phyloP scores from a whole-genome alignment of 2,329 filamentous ascomycete genomes.

The Phoma herbarum region DNA sequence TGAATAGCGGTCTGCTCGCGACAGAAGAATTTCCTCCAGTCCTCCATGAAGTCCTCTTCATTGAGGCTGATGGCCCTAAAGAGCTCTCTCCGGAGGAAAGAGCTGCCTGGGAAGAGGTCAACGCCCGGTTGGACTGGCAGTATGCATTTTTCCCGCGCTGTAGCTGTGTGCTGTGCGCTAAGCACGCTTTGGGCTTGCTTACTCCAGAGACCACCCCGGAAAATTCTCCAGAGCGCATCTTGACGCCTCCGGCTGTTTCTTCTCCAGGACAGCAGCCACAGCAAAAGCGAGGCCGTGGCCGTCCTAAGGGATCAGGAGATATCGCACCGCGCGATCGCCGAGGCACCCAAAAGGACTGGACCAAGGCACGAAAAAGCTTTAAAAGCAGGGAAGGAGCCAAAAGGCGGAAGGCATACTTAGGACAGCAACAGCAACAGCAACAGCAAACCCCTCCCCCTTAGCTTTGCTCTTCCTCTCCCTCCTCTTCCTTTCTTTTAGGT shows the following conservation, averaged over 20 bases:
- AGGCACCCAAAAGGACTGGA: too few relatives aligned
- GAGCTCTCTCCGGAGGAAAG: neutral
- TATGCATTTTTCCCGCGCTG: neutral
- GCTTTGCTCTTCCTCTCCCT: neutral
- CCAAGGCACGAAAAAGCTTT: neutral
- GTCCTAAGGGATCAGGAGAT: neutral
- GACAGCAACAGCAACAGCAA: neutral
- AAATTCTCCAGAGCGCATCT: neutral
- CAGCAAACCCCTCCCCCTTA: neutral
- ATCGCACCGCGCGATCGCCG: neutral
- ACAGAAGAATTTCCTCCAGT: neutral
- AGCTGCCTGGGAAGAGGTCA: neutral
- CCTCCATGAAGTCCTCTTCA: neutral
- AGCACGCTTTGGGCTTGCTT: neutral
- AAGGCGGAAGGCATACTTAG: neutral
- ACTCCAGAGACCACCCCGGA: neutral
- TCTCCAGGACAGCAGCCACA: neutral
- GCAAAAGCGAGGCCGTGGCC: neutral
- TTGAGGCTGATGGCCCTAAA: neutral
- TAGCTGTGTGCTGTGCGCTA: neutral
- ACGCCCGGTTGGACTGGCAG: too few relatives aligned
- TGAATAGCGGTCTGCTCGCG: neutral
- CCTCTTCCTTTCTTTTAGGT: constrained; percentile 33
- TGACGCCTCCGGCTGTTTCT: neutral
- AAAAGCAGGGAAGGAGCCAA: neutral